A percentile compares a stretch with the other conserved stretches of the same genome.
Conservation (phyloP, 2,329 filamentous ascomycete genomes). For the Onygenales sp. region DNA sequence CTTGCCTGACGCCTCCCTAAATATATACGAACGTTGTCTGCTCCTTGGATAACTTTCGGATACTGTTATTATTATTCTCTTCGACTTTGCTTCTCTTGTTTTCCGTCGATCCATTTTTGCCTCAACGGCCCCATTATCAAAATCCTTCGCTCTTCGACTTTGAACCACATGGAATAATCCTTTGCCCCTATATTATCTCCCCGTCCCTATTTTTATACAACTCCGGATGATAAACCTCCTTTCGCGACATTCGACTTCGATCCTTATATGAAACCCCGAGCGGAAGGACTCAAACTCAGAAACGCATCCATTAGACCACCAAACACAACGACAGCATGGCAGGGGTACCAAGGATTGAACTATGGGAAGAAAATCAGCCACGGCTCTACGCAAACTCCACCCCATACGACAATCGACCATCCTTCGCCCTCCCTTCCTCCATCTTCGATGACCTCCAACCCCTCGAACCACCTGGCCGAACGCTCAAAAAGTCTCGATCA, state of each 20-base stretch:
- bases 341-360: background rate
- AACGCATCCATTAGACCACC: background rate
- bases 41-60: too few species aligned
- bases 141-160: too few species aligned
- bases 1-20: too few species aligned
- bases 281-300: background rate
- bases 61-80: too few species aligned
- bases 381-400: background rate
- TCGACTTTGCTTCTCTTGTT: too few species aligned
- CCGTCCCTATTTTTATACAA: too few species aligned
- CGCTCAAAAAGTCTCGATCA: conserved; percentile 2
- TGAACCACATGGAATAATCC: too few species aligned
- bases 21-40: too few species aligned
- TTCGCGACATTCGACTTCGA: background rate
- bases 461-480: background rate
- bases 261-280: background rate
- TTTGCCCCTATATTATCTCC: too few species aligned
- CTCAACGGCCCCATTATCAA: too few species aligned
- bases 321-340: background rate
- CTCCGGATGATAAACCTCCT: too few species aligned
- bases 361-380: background rate
- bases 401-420: background rate
- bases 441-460: background rate
- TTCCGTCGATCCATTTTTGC: too few species aligned
- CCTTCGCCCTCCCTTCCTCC: background rate